A percentile compares a stretch with the other conserved stretches of the same genome.
Evolutionary conservation across 352 stramenopile genomes (phyloP).

Genomic region (Pythium scleroteichum): DNA sequence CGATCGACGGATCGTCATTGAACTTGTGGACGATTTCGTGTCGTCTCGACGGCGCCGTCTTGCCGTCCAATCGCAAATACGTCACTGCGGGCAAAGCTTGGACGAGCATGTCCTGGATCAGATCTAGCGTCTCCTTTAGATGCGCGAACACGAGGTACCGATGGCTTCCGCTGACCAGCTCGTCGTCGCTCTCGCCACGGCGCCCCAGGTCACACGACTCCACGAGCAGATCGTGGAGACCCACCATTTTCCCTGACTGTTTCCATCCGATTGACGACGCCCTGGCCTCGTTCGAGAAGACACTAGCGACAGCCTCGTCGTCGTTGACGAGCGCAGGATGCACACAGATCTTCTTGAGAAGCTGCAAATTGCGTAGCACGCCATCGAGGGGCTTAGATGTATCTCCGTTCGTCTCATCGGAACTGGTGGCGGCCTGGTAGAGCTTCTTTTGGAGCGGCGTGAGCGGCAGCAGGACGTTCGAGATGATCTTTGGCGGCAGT

Average conservation of each 20-base stretch:
- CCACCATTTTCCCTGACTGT: slow-evolving; percentile 91
- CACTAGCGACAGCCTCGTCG: slow-evolving; percentile 2
- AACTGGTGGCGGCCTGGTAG: slow-evolving; percentile 53
- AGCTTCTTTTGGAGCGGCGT: slow-evolving; percentile 85
- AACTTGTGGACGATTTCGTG: slow-evolving; percentile 88
- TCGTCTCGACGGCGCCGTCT: slow-evolving; percentile 72
- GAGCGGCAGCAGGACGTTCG: slow-evolving; percentile 90
- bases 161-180: slow-evolving; percentile 43
- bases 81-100: slow-evolving; percentile 57
- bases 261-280: slow-evolving; percentile 48
- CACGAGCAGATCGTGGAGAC: slow-evolving; percentile 72
- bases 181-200: slow-evolving; percentile 22
- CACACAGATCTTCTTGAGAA: slow-evolving; percentile 94
- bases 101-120: slow-evolving; percentile 90
- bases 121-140: slow-evolving; percentile 91
- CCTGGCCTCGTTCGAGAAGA: slow-evolving; percentile 35
- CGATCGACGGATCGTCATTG: slow-evolving; percentile 90
- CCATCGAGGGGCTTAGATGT: slow-evolving; percentile 16
- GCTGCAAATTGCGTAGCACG: slow-evolving; percentile 62
- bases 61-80: slow-evolving; percentile 93
- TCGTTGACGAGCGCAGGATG: slow-evolving; percentile 89
- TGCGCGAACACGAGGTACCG: slow-evolving; percentile 98
- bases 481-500: slow-evolving; percentile 97
- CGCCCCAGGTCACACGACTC: slow-evolving; percentile 61
- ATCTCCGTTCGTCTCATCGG: neutral